Evolutionary conservation across 106 monocot species (phyloP).

Genomic region (Cymbidium sinense): DNA sequence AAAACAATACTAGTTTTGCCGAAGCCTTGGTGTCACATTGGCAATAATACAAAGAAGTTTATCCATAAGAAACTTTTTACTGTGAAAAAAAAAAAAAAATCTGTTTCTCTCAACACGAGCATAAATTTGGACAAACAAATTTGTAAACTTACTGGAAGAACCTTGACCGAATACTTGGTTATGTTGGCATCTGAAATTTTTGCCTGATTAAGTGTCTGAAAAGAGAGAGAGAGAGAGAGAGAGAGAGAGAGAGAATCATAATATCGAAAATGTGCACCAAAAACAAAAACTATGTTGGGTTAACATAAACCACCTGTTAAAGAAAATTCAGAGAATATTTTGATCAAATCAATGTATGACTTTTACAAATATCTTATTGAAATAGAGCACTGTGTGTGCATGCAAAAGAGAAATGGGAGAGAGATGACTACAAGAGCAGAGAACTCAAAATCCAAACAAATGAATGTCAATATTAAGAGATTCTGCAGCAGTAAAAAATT

Average conservation of each 20-base stretch:
- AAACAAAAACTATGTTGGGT: neutral
- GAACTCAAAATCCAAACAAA: neutral
- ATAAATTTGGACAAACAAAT: neutral
- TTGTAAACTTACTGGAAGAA: constrained; percentile 73
- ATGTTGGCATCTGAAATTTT: constrained; percentile 59
- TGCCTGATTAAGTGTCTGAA: constrained; percentile 51
- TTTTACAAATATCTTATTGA: neutral
- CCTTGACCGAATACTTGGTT: constrained; percentile 88
- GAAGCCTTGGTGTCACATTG: neutral
- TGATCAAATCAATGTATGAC: neutral
- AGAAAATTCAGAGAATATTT: neutral
- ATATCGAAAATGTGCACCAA: neutral
- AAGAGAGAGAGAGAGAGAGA: too few species aligned
- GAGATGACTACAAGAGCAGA: neutral
- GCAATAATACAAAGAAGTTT: neutral
- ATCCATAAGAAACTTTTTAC: neutral
- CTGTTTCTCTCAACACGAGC: neutral
- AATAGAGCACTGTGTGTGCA: neutral
- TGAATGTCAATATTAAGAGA: neutral
- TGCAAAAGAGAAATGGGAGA: neutral
- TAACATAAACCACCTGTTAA: neutral
- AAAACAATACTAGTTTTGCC: neutral
- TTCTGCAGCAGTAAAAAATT: neutral
- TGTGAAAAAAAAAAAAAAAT: neutral
- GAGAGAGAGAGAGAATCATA: neutral